Evolutionary conservation across 441 rosid species (phyloP), one percentile per base, ranked within the genome.

Genomic region (Brassica balearica): DNA sequence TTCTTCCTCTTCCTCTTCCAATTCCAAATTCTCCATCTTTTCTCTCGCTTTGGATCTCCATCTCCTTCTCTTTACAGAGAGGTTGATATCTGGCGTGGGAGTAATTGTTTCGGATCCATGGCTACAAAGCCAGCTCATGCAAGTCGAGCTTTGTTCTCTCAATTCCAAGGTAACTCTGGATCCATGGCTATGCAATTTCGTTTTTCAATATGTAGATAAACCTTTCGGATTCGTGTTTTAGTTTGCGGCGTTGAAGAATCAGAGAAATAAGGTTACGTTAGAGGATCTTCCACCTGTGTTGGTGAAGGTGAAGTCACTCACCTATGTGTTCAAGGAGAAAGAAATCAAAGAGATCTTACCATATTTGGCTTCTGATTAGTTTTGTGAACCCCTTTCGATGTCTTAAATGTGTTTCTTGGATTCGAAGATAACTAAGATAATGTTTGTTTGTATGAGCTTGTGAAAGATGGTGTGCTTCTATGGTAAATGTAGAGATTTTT

Each of bases 391-490:
- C 5, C 8, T n/a, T 46, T 62, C 25, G 65, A 36, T 68, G 34
- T 82, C 80, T 34, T 71, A 43, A 51, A 65, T 80, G 74, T 56
- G 48, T 46, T 61, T 46, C 12, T 60, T 15, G 73, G 12, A 12
- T 0, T 34, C 2, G 41, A 2, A 1, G 41, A 34, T 34, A 34
- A 34, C 9, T 34, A 7, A 34, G 41, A 34, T 34, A 34, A 34
- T 34, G 41, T 34, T 34, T 7, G 23, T 72, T 76, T 90, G 53
- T 88, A 85, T 80, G 69, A 88, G 77, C 90, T 90, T 25, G 89
- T 88, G 41, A 90, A 86, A 82, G 92, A 88, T 84, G 95, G 95
- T 64, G 90, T 90, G 60, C 90, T 90, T 78, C 68, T 90, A 79
- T 90, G 95, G 95, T 90, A 92, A 10, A 77, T 77, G 56, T 61